Base-by-base conservation (phyloP, 2,329 filamentous ascomycete genomes). In the Ophiostoma fasciatum region DNA sequence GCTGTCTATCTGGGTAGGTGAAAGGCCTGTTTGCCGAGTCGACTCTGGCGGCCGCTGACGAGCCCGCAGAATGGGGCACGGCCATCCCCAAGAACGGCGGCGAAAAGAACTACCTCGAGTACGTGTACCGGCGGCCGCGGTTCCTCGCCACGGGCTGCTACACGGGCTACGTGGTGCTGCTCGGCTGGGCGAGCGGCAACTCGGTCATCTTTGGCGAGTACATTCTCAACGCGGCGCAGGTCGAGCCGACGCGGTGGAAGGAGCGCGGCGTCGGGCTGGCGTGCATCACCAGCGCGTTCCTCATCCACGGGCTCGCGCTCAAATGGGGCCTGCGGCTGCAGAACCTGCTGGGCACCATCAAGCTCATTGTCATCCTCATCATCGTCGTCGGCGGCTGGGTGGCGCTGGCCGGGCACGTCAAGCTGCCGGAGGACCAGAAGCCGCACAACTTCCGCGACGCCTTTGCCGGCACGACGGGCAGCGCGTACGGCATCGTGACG, bases 181-280 rank as follows among this genome's bases (percentile, higher is more conserved):
- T 79, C 14, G 72, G 69, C 11, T 79, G 73, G 72, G 72, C 74
- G 0, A 70, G 69, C 7, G 70, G 70, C 12, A 81, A 81, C 53
- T 77, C 69, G 1, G 71, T 82, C 43, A 66, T 80, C 27, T 80
- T 82, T 44, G 75, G 75, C 41, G 74, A 79, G 50, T 81, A 81
- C 53, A 72, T 82, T 38, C 63, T 82, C 2, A 64, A 76, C 48
- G 77, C 76, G 8, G 70, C 75, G 10, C 58, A 71, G 11, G 62
- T 72, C 17, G 67, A 79, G 44, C 69, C 76, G 18, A 65, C 59
- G 33, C 61, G 74, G 17, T 80, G 74, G 74, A 78, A 79, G 51
- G 71, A 79, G 56, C 65, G 77, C 27, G 74, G 64, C 29, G 59
- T 81, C 14, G 77, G 74, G 22, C 56, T 82, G n/a, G 74, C 68